A percentile compares a stretch with the other conserved stretches of the same genome.
These are phyloP conservation scores for bread wheat (Triticum aestivum) DNA, from an alignment of 176 grass and related monocot genomes.

Conservation along the genomic window IWGSC_CS_RefSeq_v2.1 NC_057807.1:506177276-506177775, in stretches of 20 bases:
- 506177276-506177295: neutral
- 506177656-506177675: neutral
- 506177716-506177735: neutral
- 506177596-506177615: neutral
- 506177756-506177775: neutral
- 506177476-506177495: neutral
- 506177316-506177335: neutral
- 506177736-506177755: neutral
- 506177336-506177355: neutral
- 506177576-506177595: neutral
- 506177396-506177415: neutral
- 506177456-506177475: neutral
- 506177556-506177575: neutral
- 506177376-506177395: neutral
- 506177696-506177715: neutral
- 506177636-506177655: neutral
- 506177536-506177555: neutral
- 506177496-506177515: neutral
- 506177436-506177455: neutral
- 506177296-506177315: neutral
- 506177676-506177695: neutral
- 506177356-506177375: neutral
- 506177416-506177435: neutral
- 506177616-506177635: neutral
- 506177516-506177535: neutral